Evolutionary conservation across 1,284 basidiomycete species (phyloP).

Genomic region (Golubevia sp.): DNA sequence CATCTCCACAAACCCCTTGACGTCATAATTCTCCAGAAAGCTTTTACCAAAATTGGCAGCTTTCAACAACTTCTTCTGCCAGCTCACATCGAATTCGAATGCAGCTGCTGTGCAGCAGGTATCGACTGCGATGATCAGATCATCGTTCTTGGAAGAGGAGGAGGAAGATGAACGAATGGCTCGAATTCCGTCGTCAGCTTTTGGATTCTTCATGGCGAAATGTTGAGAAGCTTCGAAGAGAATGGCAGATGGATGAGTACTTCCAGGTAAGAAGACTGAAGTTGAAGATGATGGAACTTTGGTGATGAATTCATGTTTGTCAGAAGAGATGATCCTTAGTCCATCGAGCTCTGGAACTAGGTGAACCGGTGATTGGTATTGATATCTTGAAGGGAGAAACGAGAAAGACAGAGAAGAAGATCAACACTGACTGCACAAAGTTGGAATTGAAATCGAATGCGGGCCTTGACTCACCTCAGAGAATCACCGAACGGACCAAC

Average conservation of each 20-base stretch:
- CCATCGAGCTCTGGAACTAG: constrained; percentile 86
- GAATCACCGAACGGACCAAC: constrained; percentile 91
- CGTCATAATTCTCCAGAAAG: constrained; percentile 89
- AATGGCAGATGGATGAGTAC: constrained; percentile 86
- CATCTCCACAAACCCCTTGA: constrained; percentile 86
- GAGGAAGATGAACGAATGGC: constrained; percentile 71
- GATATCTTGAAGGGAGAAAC: constrained; percentile 68
- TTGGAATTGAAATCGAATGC: background rate
- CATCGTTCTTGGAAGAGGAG: constrained; percentile 44
- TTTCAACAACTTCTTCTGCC: constrained; percentile 84
- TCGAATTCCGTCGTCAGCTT: constrained; percentile 89
- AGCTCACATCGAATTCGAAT: constrained; percentile 83
- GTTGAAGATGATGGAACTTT: constrained; percentile 69
- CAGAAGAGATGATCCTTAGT: constrained; percentile 77
- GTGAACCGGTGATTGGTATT: constrained; percentile 76
- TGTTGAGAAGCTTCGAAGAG: constrained; percentile 90
- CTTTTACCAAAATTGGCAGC: constrained; percentile 93
- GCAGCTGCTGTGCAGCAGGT: constrained; percentile 92
- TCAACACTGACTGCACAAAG: background rate
- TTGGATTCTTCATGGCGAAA: constrained; percentile 79
- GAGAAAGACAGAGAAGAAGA: background rate
- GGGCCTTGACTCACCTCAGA: constrained; percentile 69
- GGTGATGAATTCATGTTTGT: constrained; percentile 85
- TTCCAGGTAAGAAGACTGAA: constrained; percentile 79
- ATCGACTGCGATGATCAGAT: constrained; percentile 84